phyloP scores from a whole-genome alignment of 202 grass and related monocot genomes.

The Brachypodium distachyon region DNA sequence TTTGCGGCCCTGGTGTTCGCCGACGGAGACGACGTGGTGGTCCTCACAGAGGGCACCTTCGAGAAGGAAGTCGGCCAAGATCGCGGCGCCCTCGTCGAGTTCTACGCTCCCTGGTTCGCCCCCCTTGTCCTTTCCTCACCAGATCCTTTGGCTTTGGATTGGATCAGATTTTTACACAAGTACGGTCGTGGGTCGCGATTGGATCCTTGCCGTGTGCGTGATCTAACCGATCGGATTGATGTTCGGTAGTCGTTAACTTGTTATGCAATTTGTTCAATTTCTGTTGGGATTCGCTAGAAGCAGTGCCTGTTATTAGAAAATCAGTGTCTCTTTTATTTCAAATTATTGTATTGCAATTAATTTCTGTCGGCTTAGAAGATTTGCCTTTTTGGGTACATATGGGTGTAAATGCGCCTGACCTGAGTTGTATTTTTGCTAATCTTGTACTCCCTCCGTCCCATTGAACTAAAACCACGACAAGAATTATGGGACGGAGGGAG shows the following conservation, averaged over 20 bases:
- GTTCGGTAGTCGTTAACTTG: neutral
- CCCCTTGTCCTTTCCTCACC: neutral
- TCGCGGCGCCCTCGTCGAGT: slow-evolving; percentile 56
- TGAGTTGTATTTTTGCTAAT: neutral
- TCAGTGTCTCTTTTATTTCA: neutral
- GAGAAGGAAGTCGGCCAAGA: slow-evolving; percentile 70
- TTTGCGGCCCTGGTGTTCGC: neutral
- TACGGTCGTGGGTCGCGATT: no score
- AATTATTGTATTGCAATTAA: neutral
- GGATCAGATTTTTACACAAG: neutral
- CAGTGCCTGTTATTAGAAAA: neutral
- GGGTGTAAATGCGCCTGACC: neutral
- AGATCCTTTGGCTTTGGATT: neutral
- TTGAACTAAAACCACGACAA: no score
- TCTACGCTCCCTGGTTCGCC: slow-evolving; percentile 61
- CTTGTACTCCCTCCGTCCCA: no score
- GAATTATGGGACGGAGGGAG: no score
- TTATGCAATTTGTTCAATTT: neutral
- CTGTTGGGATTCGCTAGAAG: neutral
- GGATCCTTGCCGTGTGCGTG: no score
- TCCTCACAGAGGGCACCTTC: slow-evolving; percentile 51
- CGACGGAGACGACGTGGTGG: slow-evolving; percentile 31
- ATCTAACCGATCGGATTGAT: neutral
- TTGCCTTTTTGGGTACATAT: neutral
- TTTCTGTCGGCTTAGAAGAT: neutral